Base-by-base conservation (phyloP, 2,329 filamentous ascomycete species). In the Aspergillus neoniger region DNA sequence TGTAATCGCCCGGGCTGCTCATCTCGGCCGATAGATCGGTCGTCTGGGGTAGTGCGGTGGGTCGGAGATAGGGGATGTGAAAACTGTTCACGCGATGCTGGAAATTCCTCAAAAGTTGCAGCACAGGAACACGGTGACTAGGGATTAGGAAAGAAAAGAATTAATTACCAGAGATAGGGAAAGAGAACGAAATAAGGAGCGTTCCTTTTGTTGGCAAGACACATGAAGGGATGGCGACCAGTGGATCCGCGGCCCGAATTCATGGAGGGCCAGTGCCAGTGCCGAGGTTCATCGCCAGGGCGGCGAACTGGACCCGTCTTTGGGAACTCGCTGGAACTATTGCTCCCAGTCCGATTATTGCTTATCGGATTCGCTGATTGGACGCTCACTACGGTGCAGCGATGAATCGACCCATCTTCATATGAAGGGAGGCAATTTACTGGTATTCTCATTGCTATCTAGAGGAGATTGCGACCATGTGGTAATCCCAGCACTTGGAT, bases 1-100 rank as follows among this genome's bases (percentile, higher is more conserved):
- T 73, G 70, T 80, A 79, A 64, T 79, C 75, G 49, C 73, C 68
- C 44, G 69, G 60, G 43, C 63, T 67, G 66, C 74, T 77, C 76
- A 78, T 77, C 53, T 70, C 68, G 68, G 67, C 69, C 67, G 69
- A 71, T 68, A 68, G 28, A 48, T 41, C 55, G 38, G 47, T 36
- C 50, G 38, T 52, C 59, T 43, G 62, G 63, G 60, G 60, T 64
- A 61, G 44, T 38, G 39, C 61, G 54, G 14, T 32, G 55, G 44
- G 55, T 58, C 59, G 38, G 32, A 30, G 10, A 36, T 30, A 55
- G 47, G 49, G 47, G 36, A 52, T n/a, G 52, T 12, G 30, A 30
- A 39, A 50, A 47, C 21, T 44, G 19, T 44, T 19, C 48, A 43
- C 17, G 17, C 23, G 25, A 28, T 36, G 39, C 47, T 58, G 55